phyloP scores from a whole-genome alignment of 2,329 filamentous ascomycete species.

The Graphilbum sp. region DNA sequence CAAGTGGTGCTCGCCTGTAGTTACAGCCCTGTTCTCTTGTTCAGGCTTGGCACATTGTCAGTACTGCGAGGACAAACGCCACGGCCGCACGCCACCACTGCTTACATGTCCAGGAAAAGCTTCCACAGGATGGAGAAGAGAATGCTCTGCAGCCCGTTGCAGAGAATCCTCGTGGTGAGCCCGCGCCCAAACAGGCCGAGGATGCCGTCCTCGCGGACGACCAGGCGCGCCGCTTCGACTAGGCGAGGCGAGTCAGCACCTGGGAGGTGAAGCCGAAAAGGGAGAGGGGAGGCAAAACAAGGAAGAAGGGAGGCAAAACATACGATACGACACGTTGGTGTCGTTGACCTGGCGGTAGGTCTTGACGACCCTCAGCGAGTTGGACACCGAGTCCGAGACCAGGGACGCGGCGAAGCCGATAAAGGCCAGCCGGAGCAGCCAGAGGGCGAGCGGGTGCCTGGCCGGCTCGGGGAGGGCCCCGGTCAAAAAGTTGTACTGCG shows the following conservation, averaged over 20 bases:
- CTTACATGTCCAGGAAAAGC: slow-evolving; percentile 29
- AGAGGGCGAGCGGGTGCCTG: slow-evolving; percentile 21
- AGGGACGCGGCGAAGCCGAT: slow-evolving; percentile 28
- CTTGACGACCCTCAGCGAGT: slow-evolving; percentile 30
- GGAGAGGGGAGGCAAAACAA: too few species aligned
- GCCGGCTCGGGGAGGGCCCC: slow-evolving; percentile 23
- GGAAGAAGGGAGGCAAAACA: slow-evolving; percentile 4
- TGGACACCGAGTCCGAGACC: slow-evolving; percentile 28
- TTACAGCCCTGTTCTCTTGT: not conserved
- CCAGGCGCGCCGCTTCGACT: slow-evolving; percentile 25
- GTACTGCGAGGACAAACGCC: too few species aligned
- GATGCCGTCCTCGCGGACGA: slow-evolving; percentile 24
- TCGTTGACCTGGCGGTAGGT: slow-evolving; percentile 34
- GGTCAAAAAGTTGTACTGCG: slow-evolving; percentile 26
- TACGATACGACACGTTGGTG: slow-evolving; percentile 27
- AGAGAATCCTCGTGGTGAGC: slow-evolving; percentile 29
- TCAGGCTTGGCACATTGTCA: not conserved
- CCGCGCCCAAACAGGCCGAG: slow-evolving; percentile 26
- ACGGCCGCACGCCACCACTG: too few species aligned
- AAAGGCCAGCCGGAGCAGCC: slow-evolving; percentile 25
- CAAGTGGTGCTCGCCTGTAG: too few species aligned
- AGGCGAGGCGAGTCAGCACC: too few species aligned
- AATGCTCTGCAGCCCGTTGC: slow-evolving; percentile 29
- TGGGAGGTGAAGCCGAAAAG: too few species aligned
- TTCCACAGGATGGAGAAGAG: slow-evolving; percentile 33